phyloP scores from a whole-genome alignment of 768 basidiomycete species.

The Clavulina sp. region DNA sequence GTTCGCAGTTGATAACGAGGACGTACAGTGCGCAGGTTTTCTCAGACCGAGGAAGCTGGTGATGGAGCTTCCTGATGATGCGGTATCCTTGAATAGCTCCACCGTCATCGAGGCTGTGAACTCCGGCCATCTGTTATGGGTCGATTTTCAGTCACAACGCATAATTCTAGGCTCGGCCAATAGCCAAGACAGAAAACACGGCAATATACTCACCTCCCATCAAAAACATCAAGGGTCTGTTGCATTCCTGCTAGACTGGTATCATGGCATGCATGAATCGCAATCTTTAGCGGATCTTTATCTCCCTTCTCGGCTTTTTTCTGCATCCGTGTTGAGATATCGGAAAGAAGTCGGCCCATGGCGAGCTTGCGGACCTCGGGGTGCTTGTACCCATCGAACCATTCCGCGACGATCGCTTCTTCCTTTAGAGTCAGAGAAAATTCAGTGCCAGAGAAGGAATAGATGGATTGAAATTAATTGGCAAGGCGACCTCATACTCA shows the following conservation, averaged over 20 bases:
- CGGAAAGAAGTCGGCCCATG: conserved; percentile 56
- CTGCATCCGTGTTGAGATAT: conserved; percentile 46
- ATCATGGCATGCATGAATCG: conserved; percentile 33
- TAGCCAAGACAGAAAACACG: background rate
- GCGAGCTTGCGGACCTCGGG: conserved; percentile 60
- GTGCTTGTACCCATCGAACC: conserved; percentile 57
- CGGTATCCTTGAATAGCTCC: conserved; percentile 39
- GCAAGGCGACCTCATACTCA: too few relatives aligned
- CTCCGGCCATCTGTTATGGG: conserved; percentile 41
- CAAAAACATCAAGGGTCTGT: conserved; percentile 51
- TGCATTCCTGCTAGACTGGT: conserved; percentile 48
- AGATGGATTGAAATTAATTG: background rate
- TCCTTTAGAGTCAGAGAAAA: conserved; percentile 27
- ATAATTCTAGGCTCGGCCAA: too few relatives aligned
- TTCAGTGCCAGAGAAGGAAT: background rate
- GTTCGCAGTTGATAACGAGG: background rate
- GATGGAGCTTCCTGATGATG: conserved; percentile 1
- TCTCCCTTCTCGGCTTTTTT: conserved; percentile 30
- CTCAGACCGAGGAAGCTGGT: background rate
- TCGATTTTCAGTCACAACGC: too few relatives aligned
- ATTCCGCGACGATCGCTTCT: conserved; percentile 55
- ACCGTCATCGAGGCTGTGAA: conserved; percentile 61
- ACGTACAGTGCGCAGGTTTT: background rate
- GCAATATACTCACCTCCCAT: conserved; percentile 36
- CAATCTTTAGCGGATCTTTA: conserved; percentile 41